Percentiles rank a stretch among this genome's conserved stretches.
Evolutionary conservation across 352 stramenopile genomes (phyloP).

Genomic region (Globisporangium irregulare): DNA sequence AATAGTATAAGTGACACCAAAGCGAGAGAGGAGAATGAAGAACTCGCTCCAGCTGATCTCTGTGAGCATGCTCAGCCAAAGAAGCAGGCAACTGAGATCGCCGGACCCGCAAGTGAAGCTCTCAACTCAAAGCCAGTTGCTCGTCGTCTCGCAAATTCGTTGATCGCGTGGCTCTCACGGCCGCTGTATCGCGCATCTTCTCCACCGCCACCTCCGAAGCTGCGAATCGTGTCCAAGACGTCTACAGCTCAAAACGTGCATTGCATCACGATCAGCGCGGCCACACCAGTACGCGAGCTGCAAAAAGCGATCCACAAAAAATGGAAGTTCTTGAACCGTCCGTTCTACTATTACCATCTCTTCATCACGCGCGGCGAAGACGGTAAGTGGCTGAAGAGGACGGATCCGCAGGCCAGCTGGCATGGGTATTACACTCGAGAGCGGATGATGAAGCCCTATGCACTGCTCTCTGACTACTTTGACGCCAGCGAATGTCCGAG

Average conservation of each 20-base stretch:
- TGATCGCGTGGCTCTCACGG: background rate
- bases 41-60: background rate
- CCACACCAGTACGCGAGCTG: background rate
- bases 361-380: background rate
- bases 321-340: background rate
- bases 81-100: too few relatives aligned
- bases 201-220: background rate
- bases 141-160: background rate
- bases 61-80: too few relatives aligned
- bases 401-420: background rate
- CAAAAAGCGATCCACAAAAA: background rate
- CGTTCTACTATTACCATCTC: background rate
- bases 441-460: background rate
- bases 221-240: background rate
- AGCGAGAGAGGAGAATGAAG: background rate
- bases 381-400: background rate
- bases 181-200: background rate
- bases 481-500: background rate
- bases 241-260: background rate
- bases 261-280: background rate
- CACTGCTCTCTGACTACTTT: background rate
- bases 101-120: too few relatives aligned
- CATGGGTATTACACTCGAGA: background rate
- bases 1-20: background rate
- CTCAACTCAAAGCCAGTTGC: too few relatives aligned